Conservation (phyloP, 1,139 yeast species). For the Nakaseomyces bracarensis region DNA sequence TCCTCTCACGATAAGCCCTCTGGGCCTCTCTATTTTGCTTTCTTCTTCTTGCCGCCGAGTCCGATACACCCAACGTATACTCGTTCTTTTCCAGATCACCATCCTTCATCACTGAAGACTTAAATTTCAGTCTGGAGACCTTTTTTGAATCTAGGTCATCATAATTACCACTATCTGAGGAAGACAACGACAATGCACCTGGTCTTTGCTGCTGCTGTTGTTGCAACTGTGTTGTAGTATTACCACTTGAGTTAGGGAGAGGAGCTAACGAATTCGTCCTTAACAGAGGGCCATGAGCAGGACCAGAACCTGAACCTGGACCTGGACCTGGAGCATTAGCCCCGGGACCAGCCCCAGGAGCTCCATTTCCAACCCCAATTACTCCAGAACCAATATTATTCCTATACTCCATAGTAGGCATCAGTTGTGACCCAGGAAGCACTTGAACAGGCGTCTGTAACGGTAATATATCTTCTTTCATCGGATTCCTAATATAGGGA, state of each 20-base stretch:
- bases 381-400: too few species aligned
- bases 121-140: constrained; percentile 7
- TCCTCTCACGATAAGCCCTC: constrained; percentile 56
- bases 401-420: neutral
- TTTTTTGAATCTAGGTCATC: constrained; percentile 6
- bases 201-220: neutral
- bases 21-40: constrained; percentile 96
- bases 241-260: too few species aligned
- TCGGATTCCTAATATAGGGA: too few species aligned
- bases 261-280: too few species aligned
- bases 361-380: too few species aligned
- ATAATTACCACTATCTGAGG: neutral
- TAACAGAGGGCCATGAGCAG: too few species aligned
- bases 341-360: too few species aligned
- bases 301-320: too few species aligned
- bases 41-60: constrained; percentile 70
- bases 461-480: too few species aligned
- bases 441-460: neutral
- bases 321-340: too few species aligned
- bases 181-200: neutral
- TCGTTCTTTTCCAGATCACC: constrained; percentile 5
- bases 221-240: too few species aligned
- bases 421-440: neutral
- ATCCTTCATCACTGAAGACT: constrained; percentile 6
- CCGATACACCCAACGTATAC: constrained; percentile 17